Percentiles rank a stretch among this genome's conserved stretches.
These are phyloP conservation scores for Ploettnerulaceae sp. DNA, from an alignment of 2,329 filamentous ascomycete species.

Conservation along the genomic window DNA sequence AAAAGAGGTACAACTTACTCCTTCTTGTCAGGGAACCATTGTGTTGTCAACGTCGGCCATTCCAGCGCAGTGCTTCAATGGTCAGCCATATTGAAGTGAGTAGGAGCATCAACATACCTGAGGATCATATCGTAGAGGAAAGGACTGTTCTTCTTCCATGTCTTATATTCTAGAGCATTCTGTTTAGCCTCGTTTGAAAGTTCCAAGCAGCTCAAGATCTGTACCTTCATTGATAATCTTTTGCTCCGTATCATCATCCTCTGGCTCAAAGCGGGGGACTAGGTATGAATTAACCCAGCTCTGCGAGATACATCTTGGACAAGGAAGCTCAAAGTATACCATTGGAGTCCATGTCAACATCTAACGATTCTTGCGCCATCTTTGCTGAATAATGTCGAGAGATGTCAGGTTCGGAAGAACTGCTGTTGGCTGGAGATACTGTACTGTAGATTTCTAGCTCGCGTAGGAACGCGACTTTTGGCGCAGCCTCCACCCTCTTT, in stretches of 20 bases:
- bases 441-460: background rate
- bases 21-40: constrained; percentile 97
- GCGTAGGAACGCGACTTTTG: constrained; percentile 7
- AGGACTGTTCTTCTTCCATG: constrained; percentile 99
- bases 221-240: constrained; percentile 90
- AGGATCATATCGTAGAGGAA: constrained; percentile 98
- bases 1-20: constrained; percentile 43
- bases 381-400: constrained; percentile 5
- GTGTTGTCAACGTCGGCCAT: constrained; percentile 94
- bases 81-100: constrained; percentile 16
- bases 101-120: constrained; percentile 46
- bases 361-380: constrained; percentile 44
- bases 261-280: constrained; percentile 50
- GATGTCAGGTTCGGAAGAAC: background rate
- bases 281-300: constrained; percentile 41
- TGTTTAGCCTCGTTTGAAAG: background rate
- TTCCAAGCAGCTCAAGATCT: background rate
- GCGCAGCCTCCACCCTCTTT: constrained; percentile 1
- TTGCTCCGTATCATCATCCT: constrained; percentile 69
- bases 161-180: constrained; percentile 80
- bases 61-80: constrained; percentile 73
- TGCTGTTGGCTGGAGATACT: background rate
- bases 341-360: constrained; percentile 44
- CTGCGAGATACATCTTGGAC: no score
- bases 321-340: background rate